Percentiles rank a stretch among this genome's conserved stretches.
Conservation (phyloP, 1,284 basidiomycete species). For the Tilletia indica region DNA sequence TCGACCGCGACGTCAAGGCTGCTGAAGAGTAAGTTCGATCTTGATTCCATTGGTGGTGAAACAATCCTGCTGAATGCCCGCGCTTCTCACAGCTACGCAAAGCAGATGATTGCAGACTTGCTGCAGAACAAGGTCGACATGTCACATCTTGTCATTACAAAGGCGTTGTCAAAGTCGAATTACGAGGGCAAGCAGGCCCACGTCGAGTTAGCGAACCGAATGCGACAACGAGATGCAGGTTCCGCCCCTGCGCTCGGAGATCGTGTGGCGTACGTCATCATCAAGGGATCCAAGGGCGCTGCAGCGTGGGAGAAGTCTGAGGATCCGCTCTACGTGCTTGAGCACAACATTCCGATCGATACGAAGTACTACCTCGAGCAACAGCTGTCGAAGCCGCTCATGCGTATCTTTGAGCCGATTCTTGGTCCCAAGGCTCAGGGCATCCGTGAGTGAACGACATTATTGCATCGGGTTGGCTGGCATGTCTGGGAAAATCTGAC, state of each 20-base stretch:
- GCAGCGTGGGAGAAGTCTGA: constrained; percentile 55
- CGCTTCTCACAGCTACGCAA: constrained; percentile 23
- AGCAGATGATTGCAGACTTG: constrained; percentile 53
- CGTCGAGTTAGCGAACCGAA: constrained; percentile 54
- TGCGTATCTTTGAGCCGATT: constrained; percentile 56
- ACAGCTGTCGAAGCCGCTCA: constrained; percentile 53
- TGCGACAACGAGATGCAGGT: constrained; percentile 54
- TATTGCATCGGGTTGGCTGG: not conserved
- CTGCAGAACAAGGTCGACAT: constrained; percentile 56
- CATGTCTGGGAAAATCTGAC: not conserved
- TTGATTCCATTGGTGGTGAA: not conserved
- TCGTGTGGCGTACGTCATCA: constrained; percentile 55
- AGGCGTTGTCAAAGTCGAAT: constrained; percentile 53
- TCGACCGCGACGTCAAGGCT: constrained; percentile 54
- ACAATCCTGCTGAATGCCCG: too few relatives aligned
- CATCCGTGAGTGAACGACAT: constrained; percentile 30
- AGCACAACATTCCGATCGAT: constrained; percentile 56
- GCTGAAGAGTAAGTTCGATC: constrained; percentile 48
- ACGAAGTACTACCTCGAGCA: constrained; percentile 56
- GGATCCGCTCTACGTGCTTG: constrained; percentile 54
- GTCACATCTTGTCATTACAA: constrained; percentile 55
- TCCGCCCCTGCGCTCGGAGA: constrained; percentile 54
- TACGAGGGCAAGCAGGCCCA: constrained; percentile 53
- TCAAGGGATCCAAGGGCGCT: constrained; percentile 51
- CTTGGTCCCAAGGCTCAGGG: constrained; percentile 44